A percentile compares a stretch with the other conserved stretches of the same genome.
phyloP scores from a whole-genome alignment of 176 grass and related monocot genomes.

The Carex myosuroides region DNA sequence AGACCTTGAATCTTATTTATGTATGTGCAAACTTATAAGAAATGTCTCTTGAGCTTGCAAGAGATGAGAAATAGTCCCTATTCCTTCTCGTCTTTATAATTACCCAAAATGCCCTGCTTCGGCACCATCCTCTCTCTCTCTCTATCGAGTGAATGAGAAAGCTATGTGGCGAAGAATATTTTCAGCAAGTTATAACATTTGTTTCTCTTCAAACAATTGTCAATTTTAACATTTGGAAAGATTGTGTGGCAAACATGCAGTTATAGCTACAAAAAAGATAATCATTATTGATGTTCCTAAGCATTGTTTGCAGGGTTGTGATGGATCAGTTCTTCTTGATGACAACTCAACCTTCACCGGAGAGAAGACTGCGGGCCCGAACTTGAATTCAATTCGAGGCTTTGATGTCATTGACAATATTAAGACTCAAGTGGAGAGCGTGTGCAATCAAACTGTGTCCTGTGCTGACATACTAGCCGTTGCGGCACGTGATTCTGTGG shows the following conservation, averaged over 20 bases:
- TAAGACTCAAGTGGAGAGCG: conserved; percentile 52
- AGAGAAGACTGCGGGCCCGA: conserved; percentile 35
- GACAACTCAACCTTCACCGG: conserved; percentile 51
- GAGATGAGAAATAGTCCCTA: background rate
- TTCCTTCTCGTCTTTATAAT: background rate
- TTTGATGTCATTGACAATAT: conserved; percentile 43
- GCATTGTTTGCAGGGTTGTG: conserved; percentile 40
- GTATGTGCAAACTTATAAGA: background rate
- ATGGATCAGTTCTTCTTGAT: conserved; percentile 46
- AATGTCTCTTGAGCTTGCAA: background rate
- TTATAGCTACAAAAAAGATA: background rate
- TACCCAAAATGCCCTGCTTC: background rate
- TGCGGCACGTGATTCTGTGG: conserved; percentile 57
- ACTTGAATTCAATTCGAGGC: conserved; percentile 44
- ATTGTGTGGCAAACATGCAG: background rate
- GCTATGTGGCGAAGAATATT: background rate
- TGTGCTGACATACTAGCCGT: conserved; percentile 74
- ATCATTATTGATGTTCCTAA: background rate
- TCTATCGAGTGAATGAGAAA: background rate
- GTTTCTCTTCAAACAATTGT: background rate
- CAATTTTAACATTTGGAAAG: background rate
- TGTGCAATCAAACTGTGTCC: conserved; percentile 54
- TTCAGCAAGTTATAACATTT: background rate
- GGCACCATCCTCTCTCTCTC: background rate
- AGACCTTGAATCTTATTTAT: background rate